Conservation (phyloP, 2,329 filamentous ascomycete species). For the Calonectria leucothoes region DNA sequence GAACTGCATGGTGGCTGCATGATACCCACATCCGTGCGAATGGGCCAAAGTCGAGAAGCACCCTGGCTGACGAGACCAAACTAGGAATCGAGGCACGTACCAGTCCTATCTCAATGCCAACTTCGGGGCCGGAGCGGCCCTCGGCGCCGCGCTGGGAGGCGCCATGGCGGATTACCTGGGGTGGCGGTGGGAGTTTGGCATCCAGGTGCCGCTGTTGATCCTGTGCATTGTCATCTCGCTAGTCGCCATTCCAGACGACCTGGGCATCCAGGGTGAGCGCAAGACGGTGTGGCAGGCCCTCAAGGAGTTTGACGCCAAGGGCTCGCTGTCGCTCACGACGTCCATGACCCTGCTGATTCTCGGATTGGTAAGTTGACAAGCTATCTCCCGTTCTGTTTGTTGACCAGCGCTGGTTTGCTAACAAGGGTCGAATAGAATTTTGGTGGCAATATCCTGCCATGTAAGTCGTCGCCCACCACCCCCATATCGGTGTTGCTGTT, state of each 20-base stretch:
- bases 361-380: constrained; percentile 59
- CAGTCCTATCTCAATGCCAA: constrained; percentile 78
- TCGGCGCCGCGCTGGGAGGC: constrained; percentile 77
- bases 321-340: constrained; percentile 64
- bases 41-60: not conserved
- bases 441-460: constrained; percentile 73
- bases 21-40: not conserved
- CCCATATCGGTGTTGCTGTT: not conserved
- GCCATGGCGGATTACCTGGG: constrained; percentile 76
- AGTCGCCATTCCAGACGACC: constrained; percentile 61
- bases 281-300: constrained; percentile 61
- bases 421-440: constrained; percentile 57
- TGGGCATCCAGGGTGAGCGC: constrained; percentile 61
- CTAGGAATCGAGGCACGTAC: constrained; percentile 69
- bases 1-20: not conserved
- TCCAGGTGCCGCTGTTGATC: constrained; percentile 66
- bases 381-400: not conserved
- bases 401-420: not conserved
- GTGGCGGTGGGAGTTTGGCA: constrained; percentile 79
- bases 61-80: not conserved
- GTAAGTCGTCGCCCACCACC: constrained; percentile 48
- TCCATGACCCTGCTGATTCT: constrained; percentile 69
- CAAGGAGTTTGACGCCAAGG: constrained; percentile 66
- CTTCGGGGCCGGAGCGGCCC: constrained; percentile 67
- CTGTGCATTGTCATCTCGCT: constrained; percentile 58